Evolutionary conservation across 2,329 filamentous ascomycete species (phyloP).

Genomic region (Cladophialophora immunda): DNA sequence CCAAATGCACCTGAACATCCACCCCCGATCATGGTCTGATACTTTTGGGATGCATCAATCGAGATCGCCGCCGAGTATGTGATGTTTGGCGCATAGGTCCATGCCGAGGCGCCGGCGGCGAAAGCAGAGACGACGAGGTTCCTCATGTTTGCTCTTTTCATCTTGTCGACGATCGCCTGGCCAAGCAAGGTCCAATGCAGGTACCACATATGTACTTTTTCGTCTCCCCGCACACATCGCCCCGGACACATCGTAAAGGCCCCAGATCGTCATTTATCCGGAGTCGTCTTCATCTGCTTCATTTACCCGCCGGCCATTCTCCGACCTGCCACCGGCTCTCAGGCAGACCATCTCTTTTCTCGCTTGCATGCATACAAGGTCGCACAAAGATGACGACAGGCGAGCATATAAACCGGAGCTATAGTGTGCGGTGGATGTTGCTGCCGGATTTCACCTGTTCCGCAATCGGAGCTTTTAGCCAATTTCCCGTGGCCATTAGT

Average conservation of each 20-base stretch:
- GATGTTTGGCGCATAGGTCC: constrained; percentile 23
- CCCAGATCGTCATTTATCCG: constrained; percentile 23
- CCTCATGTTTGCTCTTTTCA: constrained; percentile 22
- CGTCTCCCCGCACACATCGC: constrained; percentile 17
- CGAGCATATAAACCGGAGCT: not conserved
- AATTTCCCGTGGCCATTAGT: not conserved
- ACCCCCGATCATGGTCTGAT: constrained; percentile 30
- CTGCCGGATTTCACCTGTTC: not conserved
- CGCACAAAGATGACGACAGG: not conserved
- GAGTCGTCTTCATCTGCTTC: not conserved
- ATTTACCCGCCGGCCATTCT: constrained; percentile 28
- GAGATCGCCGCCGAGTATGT: constrained; percentile 24
- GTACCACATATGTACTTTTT: constrained; percentile 28
- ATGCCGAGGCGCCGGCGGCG: constrained; percentile 23
- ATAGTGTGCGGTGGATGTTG: not conserved
- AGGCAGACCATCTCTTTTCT: not conserved
- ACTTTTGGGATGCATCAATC: constrained; percentile 24
- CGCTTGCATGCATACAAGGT: not conserved
- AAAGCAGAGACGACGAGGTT: constrained; percentile 19
- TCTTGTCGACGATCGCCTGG: constrained; percentile 7
- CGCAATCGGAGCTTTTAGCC: not conserved
- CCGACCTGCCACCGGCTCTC: constrained; percentile 11
- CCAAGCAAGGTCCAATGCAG: constrained; percentile 24
- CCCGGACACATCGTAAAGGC: not conserved
- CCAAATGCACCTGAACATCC: constrained; percentile 31